These are phyloP conservation scores for Crucihimalaya himalaica DNA, from an alignment of 345 rosid species.

Conservation along the genomic window DNA sequence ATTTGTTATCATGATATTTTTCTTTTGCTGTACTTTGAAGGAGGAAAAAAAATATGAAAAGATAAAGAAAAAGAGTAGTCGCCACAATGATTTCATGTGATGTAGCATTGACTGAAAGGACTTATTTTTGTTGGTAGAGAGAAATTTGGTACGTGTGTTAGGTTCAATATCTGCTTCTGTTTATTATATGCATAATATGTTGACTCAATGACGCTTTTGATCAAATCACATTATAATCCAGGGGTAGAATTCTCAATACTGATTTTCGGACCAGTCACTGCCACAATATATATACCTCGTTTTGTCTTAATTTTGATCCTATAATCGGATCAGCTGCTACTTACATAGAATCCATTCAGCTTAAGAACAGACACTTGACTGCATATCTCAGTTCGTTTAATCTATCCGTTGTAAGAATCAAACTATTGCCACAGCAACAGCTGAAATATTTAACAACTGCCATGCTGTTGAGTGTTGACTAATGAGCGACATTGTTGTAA, in stretches of 20 bases:
- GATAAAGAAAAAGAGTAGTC: slow-evolving; percentile 20
- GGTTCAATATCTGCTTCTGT: slow-evolving; percentile 1
- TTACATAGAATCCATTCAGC: not conserved
- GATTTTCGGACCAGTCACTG: not conserved
- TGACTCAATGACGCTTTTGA: not conserved
- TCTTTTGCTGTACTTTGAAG: slow-evolving; percentile 6
- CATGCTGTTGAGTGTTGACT: not conserved
- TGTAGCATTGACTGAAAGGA: slow-evolving; percentile 13
- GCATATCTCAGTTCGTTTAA: not conserved
- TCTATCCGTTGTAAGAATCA: not conserved
- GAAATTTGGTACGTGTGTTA: slow-evolving; percentile 6
- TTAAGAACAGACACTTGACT: not conserved
- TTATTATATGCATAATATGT: not conserved
- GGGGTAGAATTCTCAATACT: not conserved
- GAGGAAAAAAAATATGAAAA: not conserved
- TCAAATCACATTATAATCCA: not conserved
- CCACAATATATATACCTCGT: not conserved
- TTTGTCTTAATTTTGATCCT: not conserved
- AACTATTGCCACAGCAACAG: not conserved
- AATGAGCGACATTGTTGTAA: not conserved
- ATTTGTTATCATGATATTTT: not conserved
- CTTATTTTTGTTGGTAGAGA: not conserved
- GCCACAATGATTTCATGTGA: slow-evolving; percentile 8
- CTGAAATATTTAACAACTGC: not conserved
- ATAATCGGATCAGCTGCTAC: not conserved